These are phyloP conservation scores for Spencermartinsiella ligniputridi DNA, from an alignment of 1,139 yeast genomes.

Conservation along the genomic window DNA sequence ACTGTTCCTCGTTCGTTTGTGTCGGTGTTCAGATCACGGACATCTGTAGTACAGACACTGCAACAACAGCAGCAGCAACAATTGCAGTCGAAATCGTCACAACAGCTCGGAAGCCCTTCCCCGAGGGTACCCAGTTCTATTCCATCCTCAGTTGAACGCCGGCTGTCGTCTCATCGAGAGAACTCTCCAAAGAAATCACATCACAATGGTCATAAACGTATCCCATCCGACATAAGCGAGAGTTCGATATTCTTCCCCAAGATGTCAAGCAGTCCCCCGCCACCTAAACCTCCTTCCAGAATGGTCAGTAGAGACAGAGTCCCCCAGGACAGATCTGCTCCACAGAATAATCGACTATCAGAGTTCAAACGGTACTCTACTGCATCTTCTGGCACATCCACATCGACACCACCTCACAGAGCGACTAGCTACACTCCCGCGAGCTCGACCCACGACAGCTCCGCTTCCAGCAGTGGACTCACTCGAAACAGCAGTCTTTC, in stretches of 20 bases:
- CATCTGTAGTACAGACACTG: constrained; percentile 6
- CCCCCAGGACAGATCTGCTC: neutral
- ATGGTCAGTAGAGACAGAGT: constrained; percentile 1
- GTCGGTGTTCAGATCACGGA: constrained; percentile 17
- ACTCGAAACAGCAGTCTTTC: neutral
- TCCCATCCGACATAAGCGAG: constrained; percentile 19
- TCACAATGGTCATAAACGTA: constrained; percentile 2
- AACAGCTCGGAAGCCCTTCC: neutral
- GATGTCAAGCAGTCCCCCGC: constrained; percentile 12
- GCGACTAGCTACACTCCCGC: neutral
- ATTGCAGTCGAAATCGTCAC: neutral
- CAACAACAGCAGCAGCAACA: constrained; percentile 2
- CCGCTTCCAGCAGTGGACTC: neutral
- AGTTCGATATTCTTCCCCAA: constrained; percentile 22
- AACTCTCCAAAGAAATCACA: neutral
- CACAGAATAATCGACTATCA: neutral
- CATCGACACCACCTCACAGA: neutral
- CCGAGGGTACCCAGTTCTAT: constrained; percentile 1
- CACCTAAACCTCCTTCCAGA: constrained; percentile 14
- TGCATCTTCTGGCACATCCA: constrained; percentile 3
- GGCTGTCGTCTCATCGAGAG: neutral
- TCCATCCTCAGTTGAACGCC: neutral
- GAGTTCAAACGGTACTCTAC: constrained; percentile 1
- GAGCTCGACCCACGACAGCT: neutral
- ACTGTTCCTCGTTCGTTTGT: constrained; percentile 13